phyloP scores from a whole-genome alignment of 1,284 basidiomycete genomes.

The Trametes hirsuta region DNA sequence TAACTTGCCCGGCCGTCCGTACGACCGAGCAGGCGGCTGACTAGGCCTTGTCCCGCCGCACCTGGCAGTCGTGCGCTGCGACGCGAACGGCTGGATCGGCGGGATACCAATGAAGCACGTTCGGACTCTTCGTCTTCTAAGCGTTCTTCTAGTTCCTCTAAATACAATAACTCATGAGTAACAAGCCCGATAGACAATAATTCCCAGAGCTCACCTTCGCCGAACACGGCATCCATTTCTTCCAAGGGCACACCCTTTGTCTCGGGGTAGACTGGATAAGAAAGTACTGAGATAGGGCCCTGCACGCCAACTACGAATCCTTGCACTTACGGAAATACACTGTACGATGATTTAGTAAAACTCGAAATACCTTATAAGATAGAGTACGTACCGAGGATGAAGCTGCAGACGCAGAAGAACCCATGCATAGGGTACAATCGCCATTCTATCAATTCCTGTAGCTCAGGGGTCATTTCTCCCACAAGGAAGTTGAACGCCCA shows the following conservation, averaged over 20 bases:
- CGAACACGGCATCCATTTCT: constrained; percentile 84
- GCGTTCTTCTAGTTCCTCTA: constrained; percentile 60
- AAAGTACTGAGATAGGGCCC: constrained; percentile 14
- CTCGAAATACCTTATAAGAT: background rate
- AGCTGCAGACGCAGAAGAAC: constrained; percentile 90
- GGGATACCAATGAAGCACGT: constrained; percentile 57
- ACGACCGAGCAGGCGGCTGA: constrained; percentile 56
- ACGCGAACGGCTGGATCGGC: constrained; percentile 40
- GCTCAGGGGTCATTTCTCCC: constrained; percentile 85
- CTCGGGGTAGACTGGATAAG: constrained; percentile 73
- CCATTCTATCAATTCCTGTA: constrained; percentile 93
- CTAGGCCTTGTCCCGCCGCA: constrained; percentile 43
- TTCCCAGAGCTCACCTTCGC: constrained; percentile 59
- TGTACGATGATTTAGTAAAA: constrained; percentile 32
- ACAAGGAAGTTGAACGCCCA: constrained; percentile 92
- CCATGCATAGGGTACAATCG: constrained; percentile 95
- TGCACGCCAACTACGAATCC: background rate
- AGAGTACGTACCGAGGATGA: constrained; percentile 65
- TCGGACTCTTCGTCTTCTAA: constrained; percentile 75
- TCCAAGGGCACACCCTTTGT: constrained; percentile 80
- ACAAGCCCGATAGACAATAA: background rate
- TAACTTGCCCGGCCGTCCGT: constrained; percentile 49
- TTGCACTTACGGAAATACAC: constrained; percentile 71
- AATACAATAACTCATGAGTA: constrained; percentile 20
- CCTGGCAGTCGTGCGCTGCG: constrained; percentile 32